phyloP scores from a whole-genome alignment of 1,284 basidiomycete genomes.

The Leccinum cinnamomeum region DNA sequence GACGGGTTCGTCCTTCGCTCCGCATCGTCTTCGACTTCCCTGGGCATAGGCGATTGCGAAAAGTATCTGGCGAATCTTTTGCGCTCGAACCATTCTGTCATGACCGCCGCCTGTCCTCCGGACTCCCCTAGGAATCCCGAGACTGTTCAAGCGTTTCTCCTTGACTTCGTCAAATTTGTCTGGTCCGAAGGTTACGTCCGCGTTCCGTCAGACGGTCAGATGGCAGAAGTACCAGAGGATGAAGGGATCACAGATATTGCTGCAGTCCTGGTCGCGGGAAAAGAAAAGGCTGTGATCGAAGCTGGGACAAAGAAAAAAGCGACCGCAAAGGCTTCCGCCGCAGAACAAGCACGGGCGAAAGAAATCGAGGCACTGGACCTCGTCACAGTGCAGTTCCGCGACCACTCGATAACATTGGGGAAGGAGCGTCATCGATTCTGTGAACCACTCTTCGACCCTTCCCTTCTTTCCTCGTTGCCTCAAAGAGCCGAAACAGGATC shows the following conservation, averaged over 20 bases:
- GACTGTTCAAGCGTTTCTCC: conserved; percentile 47
- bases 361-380: conserved; percentile 84
- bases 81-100: conserved; percentile 62
- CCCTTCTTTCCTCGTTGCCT: conserved; percentile 43
- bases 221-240: conserved; percentile 61
- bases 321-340: conserved; percentile 72
- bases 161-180: conserved; percentile 59
- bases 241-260: conserved; percentile 87
- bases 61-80: conserved; percentile 73
- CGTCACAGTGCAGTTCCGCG: conserved; percentile 70
- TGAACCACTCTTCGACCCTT: conserved; percentile 85
- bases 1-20: conserved; percentile 73
- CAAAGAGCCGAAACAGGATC: conserved; percentile 13
- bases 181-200: conserved; percentile 66
- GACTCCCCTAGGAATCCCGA: conserved; percentile 47
- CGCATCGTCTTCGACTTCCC: conserved; percentile 55
- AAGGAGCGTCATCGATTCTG: conserved; percentile 88
- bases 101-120: conserved; percentile 59
- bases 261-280: conserved; percentile 76
- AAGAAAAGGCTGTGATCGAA: conserved; percentile 81
- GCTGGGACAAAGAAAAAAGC: conserved; percentile 76
- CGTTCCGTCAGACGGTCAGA: conserved; percentile 70
- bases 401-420: conserved; percentile 74
- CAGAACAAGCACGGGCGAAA: conserved; percentile 74
- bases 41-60: conserved; percentile 79